Base-by-base conservation (phyloP, 805 yeast species). In the Candida xiaguanensis region DNA sequence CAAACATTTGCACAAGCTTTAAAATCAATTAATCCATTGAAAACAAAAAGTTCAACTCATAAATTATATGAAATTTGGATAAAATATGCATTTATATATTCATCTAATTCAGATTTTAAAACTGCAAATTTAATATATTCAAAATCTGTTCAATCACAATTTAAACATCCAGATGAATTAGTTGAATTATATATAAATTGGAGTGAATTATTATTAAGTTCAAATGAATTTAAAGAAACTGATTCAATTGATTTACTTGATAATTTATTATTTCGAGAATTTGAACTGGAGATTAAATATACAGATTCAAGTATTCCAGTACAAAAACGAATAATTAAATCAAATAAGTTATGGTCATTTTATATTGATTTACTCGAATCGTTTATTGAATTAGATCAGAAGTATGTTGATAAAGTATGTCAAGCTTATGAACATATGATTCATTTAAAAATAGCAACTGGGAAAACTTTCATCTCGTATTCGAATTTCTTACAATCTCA, bases 131-230 rank as follows among this genome's bases (percentile, higher is more conserved):
- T 74, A 13, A 73, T 89, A 5, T 76, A 73, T 40, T 76, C 78
- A 26, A 80, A 80, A 35, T 82, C 91, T 0, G 64, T 78, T 1
- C 78, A 79, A 40, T 90, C 89, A 0, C 90, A 89, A 5, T 88
- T 73, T 59, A 71, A 65, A 18, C 60, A 70, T 12, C 61, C 78
- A 0, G 75, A 76, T 16, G 96, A 88, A 43, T 59, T 88, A 15
- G 85, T 81, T 2, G 73, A 72, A 2, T 57, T 90, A 5, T 85
- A 88, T 75, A 63, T 77, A n/a, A 73, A 71, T 13, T 90, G 96
- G 96, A 69, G 83, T 5, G 84, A 84, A 41, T 61, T 77, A 59
- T 83, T 82, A 43, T 50, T 85, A 22, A 62, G 72, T 17, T 59
- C 63, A 13, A 75, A 67, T 16, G 53, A 76, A 15, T 74, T 69